These are phyloP conservation scores for Leucosporidium creatinivorum DNA, from an alignment of 768 basidiomycete genomes.

Conservation along the genomic window DNA sequence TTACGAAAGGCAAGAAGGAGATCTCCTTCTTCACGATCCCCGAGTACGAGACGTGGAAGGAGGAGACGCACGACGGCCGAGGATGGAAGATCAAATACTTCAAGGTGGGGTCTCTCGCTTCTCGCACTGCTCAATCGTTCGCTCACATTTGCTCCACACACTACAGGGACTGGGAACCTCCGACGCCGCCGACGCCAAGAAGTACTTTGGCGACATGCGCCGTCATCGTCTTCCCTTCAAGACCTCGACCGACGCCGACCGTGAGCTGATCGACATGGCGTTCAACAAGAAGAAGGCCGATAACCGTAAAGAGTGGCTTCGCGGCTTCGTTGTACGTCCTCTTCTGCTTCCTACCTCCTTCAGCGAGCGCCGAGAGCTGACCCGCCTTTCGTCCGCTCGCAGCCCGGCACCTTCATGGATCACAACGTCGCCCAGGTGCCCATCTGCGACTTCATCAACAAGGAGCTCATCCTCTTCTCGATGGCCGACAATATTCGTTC, in stretches of 20 bases:
- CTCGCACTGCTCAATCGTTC: not conserved
- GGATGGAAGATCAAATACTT: constrained; percentile 94
- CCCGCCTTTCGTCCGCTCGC: constrained; percentile 2
- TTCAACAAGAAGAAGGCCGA: constrained; percentile 99
- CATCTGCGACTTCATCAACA: constrained; percentile 93
- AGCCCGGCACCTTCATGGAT: constrained; percentile 91
- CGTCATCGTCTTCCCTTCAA: constrained; percentile 94
- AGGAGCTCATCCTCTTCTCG: constrained; percentile 93
- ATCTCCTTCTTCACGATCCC: constrained; percentile 94
- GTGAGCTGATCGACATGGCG: constrained; percentile 85
- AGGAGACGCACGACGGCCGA: constrained; percentile 60
- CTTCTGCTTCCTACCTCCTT: not conserved
- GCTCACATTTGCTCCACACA: constrained; percentile 1
- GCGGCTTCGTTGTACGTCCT: constrained; percentile 68
- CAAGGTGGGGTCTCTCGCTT: constrained; percentile 58
- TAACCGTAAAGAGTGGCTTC: constrained; percentile 95
- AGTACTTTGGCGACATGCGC: constrained; percentile 84
- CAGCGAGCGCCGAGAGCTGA: not conserved
- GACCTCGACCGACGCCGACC: constrained; percentile 69
- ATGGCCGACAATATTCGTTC: constrained; percentile 99
- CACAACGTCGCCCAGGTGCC: constrained; percentile 79
- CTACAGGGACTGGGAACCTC: constrained; percentile 90
- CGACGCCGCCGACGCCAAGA: constrained; percentile 75
- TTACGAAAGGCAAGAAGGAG: constrained; percentile 66
- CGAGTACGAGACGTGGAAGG: constrained; percentile 88